Conservation (phyloP, 495 filamentous ascomycete species). For the Parathielavia hyrcaniae region DNA sequence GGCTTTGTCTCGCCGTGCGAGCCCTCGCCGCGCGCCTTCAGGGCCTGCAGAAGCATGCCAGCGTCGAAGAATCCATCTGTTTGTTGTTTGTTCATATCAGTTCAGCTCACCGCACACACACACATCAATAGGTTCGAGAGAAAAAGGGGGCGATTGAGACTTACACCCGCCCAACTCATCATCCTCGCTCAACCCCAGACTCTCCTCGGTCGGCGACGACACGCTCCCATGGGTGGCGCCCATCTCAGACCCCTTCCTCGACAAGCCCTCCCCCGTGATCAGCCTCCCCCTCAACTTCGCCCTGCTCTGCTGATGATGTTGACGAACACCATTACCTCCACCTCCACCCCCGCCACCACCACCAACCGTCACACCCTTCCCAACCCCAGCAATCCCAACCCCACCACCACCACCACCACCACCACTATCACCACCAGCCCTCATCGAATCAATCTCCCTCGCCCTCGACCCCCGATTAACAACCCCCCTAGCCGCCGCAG, state of each 20-base stretch:
- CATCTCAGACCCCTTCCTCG: conserved; percentile 37
- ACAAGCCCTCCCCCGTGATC: conserved; percentile 41
- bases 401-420: background rate
- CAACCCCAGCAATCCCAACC: background rate
- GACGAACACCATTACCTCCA: background rate
- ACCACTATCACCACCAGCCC: background rate
- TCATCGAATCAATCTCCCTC: conserved; percentile 38
- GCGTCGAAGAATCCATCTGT: conserved; percentile 95
- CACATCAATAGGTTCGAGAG: background rate
- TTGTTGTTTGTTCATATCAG: no score
- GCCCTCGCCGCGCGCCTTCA: conserved; percentile 54
- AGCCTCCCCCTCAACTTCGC: conserved; percentile 53
- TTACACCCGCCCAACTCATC: conserved; percentile 90
- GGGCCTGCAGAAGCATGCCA: conserved; percentile 82
- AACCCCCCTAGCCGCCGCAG: conserved; percentile 43
- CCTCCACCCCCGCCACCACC: background rate
- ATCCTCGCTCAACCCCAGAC: conserved; percentile 66
- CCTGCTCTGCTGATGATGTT: no score
- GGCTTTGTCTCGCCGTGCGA: conserved; percentile 38
- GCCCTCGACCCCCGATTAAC: conserved; percentile 28
- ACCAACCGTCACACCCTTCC: background rate
- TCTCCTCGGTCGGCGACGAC: conserved; percentile 48
- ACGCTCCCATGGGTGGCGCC: conserved; percentile 40
- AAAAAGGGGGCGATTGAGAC: conserved; percentile 42
- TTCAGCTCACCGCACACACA: background rate